These are phyloP conservation scores for Pythium sukuiense DNA, from an alignment of 352 stramenopile genomes.

Conservation along the genomic window DNA sequence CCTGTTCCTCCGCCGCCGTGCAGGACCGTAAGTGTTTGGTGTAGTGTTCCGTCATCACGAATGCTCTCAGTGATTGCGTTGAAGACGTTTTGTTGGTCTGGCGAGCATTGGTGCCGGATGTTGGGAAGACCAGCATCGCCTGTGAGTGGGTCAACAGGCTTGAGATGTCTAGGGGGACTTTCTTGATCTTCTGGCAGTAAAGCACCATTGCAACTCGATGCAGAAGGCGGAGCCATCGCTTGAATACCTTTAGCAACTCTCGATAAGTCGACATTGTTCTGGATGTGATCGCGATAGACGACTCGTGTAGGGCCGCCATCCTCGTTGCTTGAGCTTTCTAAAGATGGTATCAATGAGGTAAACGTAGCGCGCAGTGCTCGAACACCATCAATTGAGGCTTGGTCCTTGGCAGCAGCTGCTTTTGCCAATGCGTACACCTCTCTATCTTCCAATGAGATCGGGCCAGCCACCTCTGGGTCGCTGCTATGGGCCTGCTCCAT, in stretches of 20 bases:
- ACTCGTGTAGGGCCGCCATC: too few relatives aligned
- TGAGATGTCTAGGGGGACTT: too few relatives aligned
- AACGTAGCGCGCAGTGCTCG: neutral
- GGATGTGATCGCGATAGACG: conserved; percentile 1
- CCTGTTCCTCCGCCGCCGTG: conserved; percentile 8
- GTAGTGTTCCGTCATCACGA: neutral
- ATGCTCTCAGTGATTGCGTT: neutral
- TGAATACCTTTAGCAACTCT: too few relatives aligned
- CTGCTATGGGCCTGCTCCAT: neutral
- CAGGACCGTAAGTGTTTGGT: neutral
- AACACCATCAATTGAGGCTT: neutral
- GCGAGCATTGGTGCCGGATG: too few relatives aligned
- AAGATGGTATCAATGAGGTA: too few relatives aligned
- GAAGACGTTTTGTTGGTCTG: neutral
- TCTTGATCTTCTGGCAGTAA: too few relatives aligned
- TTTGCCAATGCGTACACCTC: neutral
- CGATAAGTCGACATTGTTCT: too few relatives aligned
- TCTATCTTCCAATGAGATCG: neutral
- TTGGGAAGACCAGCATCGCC: too few relatives aligned
- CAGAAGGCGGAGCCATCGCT: too few relatives aligned
- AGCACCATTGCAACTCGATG: too few relatives aligned
- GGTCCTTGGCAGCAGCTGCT: neutral
- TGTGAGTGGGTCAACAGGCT: too few relatives aligned
- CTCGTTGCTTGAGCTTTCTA: too few relatives aligned
- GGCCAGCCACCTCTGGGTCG: neutral